Base-by-base conservation (phyloP, 768 basidiomycete genomes). In the Leccinellum albellum region DNA sequence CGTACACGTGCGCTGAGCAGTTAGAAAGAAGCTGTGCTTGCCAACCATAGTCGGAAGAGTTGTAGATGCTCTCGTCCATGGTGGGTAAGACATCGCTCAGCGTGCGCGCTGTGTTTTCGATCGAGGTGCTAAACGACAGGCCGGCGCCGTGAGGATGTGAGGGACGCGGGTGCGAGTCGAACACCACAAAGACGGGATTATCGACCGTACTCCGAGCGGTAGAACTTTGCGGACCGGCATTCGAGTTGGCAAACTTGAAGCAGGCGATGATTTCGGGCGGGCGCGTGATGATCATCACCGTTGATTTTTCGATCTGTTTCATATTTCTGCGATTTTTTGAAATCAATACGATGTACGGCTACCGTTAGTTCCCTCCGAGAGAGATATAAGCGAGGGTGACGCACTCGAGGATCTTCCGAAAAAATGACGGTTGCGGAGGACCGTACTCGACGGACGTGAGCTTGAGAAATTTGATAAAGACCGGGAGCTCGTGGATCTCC, bases 231-330 rank as follows among this genome's bases (percentile, higher is more conserved):
- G 29, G 24, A 14, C 12, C 2, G 6, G 53, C 33, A 17, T 51
- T 21, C 4, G 47, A 12, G 32, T 45, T 62, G 32, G 59, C 52
- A 37, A 76, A 61, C 57, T 72, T 75, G 58, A 85, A 64, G 64
- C 84, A 81, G 17, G 80, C 76, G 13, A 88, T 68, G 52, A 88
- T 87, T 64, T 88, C 88, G 0, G 88, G 87, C 33, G 87, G 85
- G 21, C 86, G 84, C 0, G 87, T 89, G 58, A 89, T 82, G 51
- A 87, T 75, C 33, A 53, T 79, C 79, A 46, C 76, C 56, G 51
- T 75, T 65, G 57, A 69, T 29, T 21, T 63, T 46, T 54, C 63
- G 2, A 54, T 56, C 12, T 32, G 54, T 21, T 54, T 66, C 68
- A 67, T 64, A 21, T 57, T 61, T 53, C 69, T 78, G 63, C 17